A percentile compares a stretch with the other conserved stretches of the same genome.
Evolutionary conservation across 1,284 basidiomycete species (phyloP).

Genomic region (Tranzscheliella williamsii): DNA sequence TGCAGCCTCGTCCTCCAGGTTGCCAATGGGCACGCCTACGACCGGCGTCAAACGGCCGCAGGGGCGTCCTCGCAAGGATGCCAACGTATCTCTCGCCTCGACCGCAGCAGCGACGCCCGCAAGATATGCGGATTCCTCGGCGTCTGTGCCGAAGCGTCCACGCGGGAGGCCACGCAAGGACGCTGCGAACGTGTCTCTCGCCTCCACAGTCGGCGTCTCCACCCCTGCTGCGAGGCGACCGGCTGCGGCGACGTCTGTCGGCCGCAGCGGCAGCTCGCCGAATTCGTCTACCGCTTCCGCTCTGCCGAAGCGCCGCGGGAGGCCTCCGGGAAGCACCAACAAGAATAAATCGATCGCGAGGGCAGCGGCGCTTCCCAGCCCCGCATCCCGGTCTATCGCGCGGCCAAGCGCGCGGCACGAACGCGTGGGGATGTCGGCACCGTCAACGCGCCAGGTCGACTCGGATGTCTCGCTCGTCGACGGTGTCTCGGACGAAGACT

Average conservation of each 20-base stretch:
- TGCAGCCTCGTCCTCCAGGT: not conserved
- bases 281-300: slow-evolving; percentile 1
- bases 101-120: slow-evolving; percentile 21
- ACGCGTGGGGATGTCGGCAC: too few species aligned
- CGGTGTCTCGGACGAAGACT: slow-evolving; percentile 22
- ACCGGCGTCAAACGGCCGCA: slow-evolving; percentile 3
- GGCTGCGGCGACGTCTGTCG: too few species aligned
- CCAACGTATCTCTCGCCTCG: slow-evolving; percentile 22
- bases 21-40: not conserved
- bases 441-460: too few species aligned
- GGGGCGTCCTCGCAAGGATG: slow-evolving; percentile 4
- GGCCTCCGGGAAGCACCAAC: slow-evolving; percentile 5
- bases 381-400: too few species aligned
- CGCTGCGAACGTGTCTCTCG: slow-evolving; percentile 12
- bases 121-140: not conserved
- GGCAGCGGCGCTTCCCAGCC: too few species aligned
- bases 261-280: too few species aligned
- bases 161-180: slow-evolving; percentile 1
- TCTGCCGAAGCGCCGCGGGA: slow-evolving; percentile 5
- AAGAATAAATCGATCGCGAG: slow-evolving; percentile 5
- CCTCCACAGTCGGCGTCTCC: slow-evolving; percentile 13
- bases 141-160: not conserved
- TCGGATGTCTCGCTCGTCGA: slow-evolving; percentile 31
- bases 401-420: too few species aligned
- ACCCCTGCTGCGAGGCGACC: too few species aligned